Evolutionary conservation across 192 early-diverging fungal genomes (phyloP), one percentile per base, ranked within the genome.

Genomic region (Linnemannia zychae): DNA sequence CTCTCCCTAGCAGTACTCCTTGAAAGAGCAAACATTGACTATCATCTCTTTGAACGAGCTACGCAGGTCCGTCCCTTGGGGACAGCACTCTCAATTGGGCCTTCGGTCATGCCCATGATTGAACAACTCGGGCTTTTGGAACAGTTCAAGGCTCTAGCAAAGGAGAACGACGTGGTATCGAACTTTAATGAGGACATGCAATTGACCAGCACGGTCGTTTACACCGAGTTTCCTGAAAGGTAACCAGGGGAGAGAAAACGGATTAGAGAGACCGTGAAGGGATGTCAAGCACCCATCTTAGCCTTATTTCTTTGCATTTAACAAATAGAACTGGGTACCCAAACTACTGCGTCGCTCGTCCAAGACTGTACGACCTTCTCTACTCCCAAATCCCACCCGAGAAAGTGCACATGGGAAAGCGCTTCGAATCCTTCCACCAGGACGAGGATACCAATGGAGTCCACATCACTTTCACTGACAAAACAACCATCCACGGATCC

Each of bases 1-100:
- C 67, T 80, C 31, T 65, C 75, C 0, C 53, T 87, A 15, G 79
- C 79, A 2, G 18, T 66, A 20, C 66, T 77, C 9, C 79, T 87
- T 17, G 85, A 80, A 50, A 60, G 72, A 53, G 85, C 85, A 31
- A 65, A 72, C 17, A 81, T 81, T 40, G 50, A 80, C 34, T 78
- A 71, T 44, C 31, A 69, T 7, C n/a, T 87, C 22, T 67, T 50
- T 67, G 79, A 81, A 46, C 38, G 76, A 12, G 79, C 69, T 57
- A 9, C 60, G 0, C n/a, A 13, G 0, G 40, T 80, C 12, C 47
- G 60, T 13, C 78, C 78, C 28, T 28, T 80, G 1, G 78, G 75
- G 9, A 50, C 78, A 13, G 75, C 74, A 11, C 40, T 86, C 1
- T 71, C 71, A 49, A 72, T 86, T 1, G 75, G 72, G 7, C 72